Evolutionary conservation across 169 alveolate species (phyloP).

Genomic region (Plasmodium vivax): DNA sequence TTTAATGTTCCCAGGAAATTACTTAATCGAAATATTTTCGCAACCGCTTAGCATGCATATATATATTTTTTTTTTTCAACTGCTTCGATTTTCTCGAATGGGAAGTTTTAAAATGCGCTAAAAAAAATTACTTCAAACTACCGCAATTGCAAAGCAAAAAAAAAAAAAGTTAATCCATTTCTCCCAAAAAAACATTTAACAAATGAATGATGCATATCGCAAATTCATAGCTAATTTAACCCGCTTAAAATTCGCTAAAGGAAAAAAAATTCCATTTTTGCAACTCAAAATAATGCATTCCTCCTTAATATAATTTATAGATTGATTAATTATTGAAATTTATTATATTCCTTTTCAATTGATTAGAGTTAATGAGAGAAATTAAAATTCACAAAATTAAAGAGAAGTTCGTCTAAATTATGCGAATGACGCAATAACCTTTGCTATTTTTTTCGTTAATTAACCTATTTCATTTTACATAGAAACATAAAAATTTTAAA

Average conservation of each 20-base stretch:
- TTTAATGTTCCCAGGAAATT: not conserved
- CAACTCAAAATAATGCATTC: not conserved
- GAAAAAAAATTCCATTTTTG: not conserved
- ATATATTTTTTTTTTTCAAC: not conserved
- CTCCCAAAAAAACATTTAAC: not conserved
- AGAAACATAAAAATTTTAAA: not conserved
- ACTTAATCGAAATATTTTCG: not conserved
- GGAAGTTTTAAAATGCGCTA: not conserved
- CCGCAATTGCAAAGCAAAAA: not conserved
- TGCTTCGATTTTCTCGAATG: not conserved
- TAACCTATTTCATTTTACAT: not conserved
- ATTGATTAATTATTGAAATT: not conserved
- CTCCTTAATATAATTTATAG: not conserved
- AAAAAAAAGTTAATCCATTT: not conserved
- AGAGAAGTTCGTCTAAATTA: not conserved
- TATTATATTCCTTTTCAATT: not conserved
- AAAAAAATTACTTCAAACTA: not conserved
- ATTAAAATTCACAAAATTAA: not conserved
- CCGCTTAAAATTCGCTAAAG: not conserved
- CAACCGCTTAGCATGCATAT: not conserved
- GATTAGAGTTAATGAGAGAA: not conserved
- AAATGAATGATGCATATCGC: not conserved
- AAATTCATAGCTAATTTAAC: not conserved
- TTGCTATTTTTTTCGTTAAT: not conserved
- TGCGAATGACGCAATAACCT: not conserved